Percentiles rank a stretch among this genome's conserved stretches.
These are phyloP conservation scores for Sclerotinia glacialis DNA, from an alignment of 2,329 filamentous ascomycete genomes.

Conservation along the genomic window DNA sequence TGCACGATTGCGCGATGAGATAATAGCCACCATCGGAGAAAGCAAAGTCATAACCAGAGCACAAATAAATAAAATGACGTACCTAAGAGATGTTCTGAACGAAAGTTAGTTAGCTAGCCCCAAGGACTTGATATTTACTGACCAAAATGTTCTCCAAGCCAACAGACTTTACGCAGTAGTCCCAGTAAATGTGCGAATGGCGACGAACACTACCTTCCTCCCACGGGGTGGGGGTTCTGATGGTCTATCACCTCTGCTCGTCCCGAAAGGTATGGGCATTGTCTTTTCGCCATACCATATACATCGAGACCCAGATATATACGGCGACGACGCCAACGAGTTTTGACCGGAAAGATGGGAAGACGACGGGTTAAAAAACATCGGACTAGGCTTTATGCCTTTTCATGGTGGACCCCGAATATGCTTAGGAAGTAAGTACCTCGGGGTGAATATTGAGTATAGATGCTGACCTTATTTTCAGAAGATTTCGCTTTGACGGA, in stretches of 20 bases:
- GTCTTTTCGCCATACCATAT: background rate
- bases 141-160: background rate
- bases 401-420: background rate
- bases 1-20: constrained; percentile 16
- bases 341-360: background rate
- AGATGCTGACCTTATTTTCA: too few relatives aligned
- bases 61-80: constrained; percentile 13
- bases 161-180: constrained; percentile 32
- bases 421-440: background rate
- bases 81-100: constrained; percentile 20
- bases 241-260: constrained; percentile 25
- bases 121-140: background rate
- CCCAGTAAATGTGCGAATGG: constrained; percentile 49
- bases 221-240: constrained; percentile 36
- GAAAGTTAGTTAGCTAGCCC: background rate
- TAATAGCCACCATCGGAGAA: background rate
- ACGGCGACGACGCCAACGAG: background rate
- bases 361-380: background rate
- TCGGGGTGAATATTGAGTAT: too few relatives aligned
- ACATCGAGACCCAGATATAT: background rate
- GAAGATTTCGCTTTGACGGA: too few relatives aligned
- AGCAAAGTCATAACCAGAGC: background rate
- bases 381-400: background rate
- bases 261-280: background rate
- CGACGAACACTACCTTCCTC: constrained; percentile 43